Conservation (phyloP, 2,329 filamentous ascomycete genomes). For the Trichoderma asperellum region DNA sequence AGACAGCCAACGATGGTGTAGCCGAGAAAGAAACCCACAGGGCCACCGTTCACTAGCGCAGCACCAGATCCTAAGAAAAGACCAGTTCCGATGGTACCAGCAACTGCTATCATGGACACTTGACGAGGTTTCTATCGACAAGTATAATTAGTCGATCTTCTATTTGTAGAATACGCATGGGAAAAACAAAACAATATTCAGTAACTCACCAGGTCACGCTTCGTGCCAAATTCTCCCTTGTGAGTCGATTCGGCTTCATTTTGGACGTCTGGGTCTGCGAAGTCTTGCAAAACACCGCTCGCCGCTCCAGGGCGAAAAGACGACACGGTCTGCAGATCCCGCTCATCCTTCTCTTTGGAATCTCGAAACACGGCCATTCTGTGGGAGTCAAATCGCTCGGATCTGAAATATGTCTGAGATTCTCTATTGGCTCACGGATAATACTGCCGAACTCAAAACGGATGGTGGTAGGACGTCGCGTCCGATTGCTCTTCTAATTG, state of each 20-base stretch:
- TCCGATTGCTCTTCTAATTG: neutral
- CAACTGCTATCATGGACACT: slow-evolving; percentile 45
- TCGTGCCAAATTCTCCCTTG: slow-evolving; percentile 30
- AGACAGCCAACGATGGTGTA: slow-evolving; percentile 30
- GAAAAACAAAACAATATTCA: neutral
- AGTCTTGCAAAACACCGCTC: slow-evolving; percentile 13
- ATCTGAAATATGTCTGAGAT: neutral
- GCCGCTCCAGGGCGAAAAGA: slow-evolving; percentile 17
- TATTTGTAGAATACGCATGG: neutral
- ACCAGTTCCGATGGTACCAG: slow-evolving; percentile 46
- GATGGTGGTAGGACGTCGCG: neutral
- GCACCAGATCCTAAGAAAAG: slow-evolving; percentile 34
- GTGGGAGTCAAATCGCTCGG: neutral
- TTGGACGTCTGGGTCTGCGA: slow-evolving; percentile 22
- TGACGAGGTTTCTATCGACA: slow-evolving; percentile 33
- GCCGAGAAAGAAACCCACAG: slow-evolving; percentile 30
- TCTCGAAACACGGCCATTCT: slow-evolving; percentile 7
- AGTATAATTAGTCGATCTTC: neutral
- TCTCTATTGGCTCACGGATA: neutral
- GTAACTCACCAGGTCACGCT: slow-evolving; percentile 28
- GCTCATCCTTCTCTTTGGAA: slow-evolving; percentile 18
- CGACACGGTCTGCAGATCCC: slow-evolving; percentile 20
- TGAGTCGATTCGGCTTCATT: slow-evolving; percentile 29
- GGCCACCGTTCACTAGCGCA: slow-evolving; percentile 29
- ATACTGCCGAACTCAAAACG: neutral